Percentiles rank a stretch among this genome's conserved stretches.
Conservation (phyloP, 1,139 yeast species). For the Candida pseudocylindracea region DNA sequence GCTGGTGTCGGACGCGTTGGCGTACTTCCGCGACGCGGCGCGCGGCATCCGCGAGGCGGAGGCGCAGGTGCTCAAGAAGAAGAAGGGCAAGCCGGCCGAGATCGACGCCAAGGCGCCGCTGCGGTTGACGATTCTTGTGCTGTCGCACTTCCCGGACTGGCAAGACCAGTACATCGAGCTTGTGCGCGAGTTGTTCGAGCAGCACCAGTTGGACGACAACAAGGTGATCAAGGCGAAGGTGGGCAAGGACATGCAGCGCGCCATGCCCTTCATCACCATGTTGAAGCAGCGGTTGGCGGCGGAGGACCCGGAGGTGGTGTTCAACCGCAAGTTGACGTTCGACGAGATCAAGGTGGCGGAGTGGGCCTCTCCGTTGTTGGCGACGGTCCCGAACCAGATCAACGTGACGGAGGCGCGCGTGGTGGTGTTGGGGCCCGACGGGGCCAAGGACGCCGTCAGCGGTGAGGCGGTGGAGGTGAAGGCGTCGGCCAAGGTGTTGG, state of each 20-base stretch:
- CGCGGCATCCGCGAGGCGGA: slow-evolving; percentile 87
- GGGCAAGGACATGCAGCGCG: slow-evolving; percentile 76
- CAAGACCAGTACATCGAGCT: slow-evolving; percentile 73
- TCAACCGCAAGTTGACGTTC: slow-evolving; percentile 70
- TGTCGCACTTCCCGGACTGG: slow-evolving; percentile 89
- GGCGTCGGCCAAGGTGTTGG: slow-evolving; percentile 46
- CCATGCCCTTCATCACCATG: slow-evolving; percentile 88
- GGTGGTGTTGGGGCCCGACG: slow-evolving; percentile 28
- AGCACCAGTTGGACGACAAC: slow-evolving; percentile 35
- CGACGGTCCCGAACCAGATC: slow-evolving; percentile 40
- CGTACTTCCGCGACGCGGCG: slow-evolving; percentile 54
- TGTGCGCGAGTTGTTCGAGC: slow-evolving; percentile 58
- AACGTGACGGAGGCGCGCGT: slow-evolving; percentile 33
- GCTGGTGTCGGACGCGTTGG: slow-evolving; percentile 41
- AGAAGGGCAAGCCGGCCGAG: slow-evolving; percentile 58
- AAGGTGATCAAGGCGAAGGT: slow-evolving; percentile 36
- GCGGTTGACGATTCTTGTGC: slow-evolving; percentile 46
- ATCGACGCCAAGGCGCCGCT: slow-evolving; percentile 57
- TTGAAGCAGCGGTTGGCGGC: slow-evolving; percentile 56
- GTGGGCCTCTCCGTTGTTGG: slow-evolving; percentile 32
- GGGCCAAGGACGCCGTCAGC: slow-evolving; percentile 42
- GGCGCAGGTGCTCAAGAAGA: slow-evolving; percentile 69
- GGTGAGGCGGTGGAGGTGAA: slow-evolving; percentile 49
- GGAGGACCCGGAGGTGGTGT: slow-evolving; percentile 55
- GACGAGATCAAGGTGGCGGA: slow-evolving; percentile 31